phyloP scores from a whole-genome alignment of 1,284 basidiomycete species.

The Stereum hirsutum region DNA sequence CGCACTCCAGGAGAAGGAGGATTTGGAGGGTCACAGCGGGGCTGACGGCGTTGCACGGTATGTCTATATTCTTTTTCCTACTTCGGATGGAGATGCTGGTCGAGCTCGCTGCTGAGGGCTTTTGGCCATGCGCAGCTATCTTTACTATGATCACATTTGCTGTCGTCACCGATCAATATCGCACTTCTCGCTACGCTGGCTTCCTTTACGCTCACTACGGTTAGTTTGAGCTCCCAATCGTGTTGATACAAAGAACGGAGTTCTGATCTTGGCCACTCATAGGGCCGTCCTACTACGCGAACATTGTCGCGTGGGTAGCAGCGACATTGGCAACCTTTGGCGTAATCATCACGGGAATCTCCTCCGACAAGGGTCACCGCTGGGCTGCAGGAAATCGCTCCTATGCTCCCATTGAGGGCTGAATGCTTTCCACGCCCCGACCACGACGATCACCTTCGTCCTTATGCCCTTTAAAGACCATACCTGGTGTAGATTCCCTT shows the following conservation, averaged over 20 bases:
- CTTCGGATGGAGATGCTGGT: constrained; percentile 1
- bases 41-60: constrained; percentile 52
- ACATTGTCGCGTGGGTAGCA: constrained; percentile 49
- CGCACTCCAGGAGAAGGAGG: constrained; percentile 59
- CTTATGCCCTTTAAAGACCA: neutral
- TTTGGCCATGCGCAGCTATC: constrained; percentile 28
- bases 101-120: neutral
- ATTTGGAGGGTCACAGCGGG: constrained; percentile 67
- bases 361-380: constrained; percentile 54
- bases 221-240: constrained; percentile 20
- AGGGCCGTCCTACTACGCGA: constrained; percentile 54
- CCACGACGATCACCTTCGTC: neutral
- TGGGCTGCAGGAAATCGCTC: constrained; percentile 74
- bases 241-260: neutral
- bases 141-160: constrained; percentile 55
- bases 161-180: constrained; percentile 56
- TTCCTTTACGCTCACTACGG: constrained; percentile 55
- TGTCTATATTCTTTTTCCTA: constrained; percentile 10
- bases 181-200: constrained; percentile 31
- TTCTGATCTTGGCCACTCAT: constrained; percentile 3
- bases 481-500: neutral
- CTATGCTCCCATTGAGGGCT: constrained; percentile 40
- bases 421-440: neutral
- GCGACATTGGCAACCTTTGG: constrained; percentile 41
- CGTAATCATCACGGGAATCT: constrained; percentile 54